Percentiles rank a stretch among this genome's conserved stretches.
Conservation (phyloP, 2,329 filamentous ascomycete genomes). For the Biscogniauxia mediterranea region DNA sequence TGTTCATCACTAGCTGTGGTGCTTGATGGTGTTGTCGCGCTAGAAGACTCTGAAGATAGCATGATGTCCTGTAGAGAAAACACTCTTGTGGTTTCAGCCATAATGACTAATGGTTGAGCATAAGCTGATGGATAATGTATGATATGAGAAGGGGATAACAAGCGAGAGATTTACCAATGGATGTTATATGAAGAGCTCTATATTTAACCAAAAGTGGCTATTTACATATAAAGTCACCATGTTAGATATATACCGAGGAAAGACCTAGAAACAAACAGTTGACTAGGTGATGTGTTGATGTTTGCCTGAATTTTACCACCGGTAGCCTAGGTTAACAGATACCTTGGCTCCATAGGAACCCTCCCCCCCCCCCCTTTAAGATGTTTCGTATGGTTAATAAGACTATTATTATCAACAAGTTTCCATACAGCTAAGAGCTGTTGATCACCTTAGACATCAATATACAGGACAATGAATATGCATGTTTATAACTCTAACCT, state of each 20-base stretch:
- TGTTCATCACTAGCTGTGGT: neutral
- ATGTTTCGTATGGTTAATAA: neutral
- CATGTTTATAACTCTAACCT: no score
- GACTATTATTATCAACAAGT: no score
- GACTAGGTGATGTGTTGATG: neutral
- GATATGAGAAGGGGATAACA: neutral
- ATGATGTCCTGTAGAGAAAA: neutral
- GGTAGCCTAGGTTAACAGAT: neutral
- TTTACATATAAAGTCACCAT: no score
- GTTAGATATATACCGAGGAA: no score
- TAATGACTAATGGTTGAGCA: neutral
- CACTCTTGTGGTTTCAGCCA: neutral
- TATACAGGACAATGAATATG: no score
- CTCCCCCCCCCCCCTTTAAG: neutral
- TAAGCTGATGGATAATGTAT: neutral
- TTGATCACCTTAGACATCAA: no score
- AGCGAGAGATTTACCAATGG: neutral
- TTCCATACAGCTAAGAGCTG: no score
- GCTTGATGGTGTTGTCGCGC: neutral
- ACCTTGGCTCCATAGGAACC: neutral
- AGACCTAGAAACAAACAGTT: neutral
- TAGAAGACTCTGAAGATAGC: neutral
- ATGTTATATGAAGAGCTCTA: neutral
- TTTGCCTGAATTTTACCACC: neutral
- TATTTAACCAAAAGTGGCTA: no score